Evolutionary conservation across 2,329 filamentous ascomycete genomes (phyloP).

Genomic region (Trichophyton schoenleinii): DNA sequence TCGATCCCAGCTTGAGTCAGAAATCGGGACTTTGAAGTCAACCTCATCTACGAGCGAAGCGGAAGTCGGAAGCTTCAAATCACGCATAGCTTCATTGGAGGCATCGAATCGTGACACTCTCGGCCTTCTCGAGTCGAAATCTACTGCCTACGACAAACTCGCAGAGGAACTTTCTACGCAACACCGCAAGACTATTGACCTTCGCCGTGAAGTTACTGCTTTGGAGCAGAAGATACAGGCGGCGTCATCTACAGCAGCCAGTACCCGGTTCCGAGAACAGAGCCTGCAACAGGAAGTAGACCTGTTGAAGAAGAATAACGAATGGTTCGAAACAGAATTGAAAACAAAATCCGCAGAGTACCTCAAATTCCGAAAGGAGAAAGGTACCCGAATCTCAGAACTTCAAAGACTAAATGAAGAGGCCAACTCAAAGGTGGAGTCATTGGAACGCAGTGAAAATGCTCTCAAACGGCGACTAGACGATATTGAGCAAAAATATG

Average conservation of each 20-base stretch:
- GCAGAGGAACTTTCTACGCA: conserved; percentile 77
- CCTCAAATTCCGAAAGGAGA: conserved; percentile 86
- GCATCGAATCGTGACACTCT: conserved; percentile 85
- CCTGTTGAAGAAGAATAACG: conserved; percentile 73
- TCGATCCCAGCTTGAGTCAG: conserved; percentile 63
- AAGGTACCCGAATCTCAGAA: conserved; percentile 75
- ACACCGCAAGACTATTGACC: conserved; percentile 73
- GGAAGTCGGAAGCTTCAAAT: conserved; percentile 60
- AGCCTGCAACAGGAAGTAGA: conserved; percentile 83
- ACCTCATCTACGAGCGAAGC: conserved; percentile 55
- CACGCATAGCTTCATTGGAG: conserved; percentile 76
- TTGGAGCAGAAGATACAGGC: conserved; percentile 76
- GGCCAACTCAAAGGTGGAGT: conserved; percentile 60
- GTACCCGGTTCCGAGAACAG: conserved; percentile 81
- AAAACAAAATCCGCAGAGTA: conserved; percentile 81
- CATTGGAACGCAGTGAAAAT: conserved; percentile 65
- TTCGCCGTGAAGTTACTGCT: conserved; percentile 67
- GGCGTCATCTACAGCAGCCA: conserved; percentile 65
- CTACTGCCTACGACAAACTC: conserved; percentile 70
- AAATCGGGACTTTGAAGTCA: conserved; percentile 65
- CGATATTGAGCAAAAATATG: conserved; percentile 72
- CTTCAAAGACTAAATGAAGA: conserved; percentile 85
- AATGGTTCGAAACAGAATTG: conserved; percentile 85
- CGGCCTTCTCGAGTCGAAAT: conserved; percentile 79
- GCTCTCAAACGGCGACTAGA: conserved; percentile 69